These are phyloP conservation scores for Entamoeba histolytica DNA, from an alignment of 208 protist species.

Conservation along the genomic window DNA sequence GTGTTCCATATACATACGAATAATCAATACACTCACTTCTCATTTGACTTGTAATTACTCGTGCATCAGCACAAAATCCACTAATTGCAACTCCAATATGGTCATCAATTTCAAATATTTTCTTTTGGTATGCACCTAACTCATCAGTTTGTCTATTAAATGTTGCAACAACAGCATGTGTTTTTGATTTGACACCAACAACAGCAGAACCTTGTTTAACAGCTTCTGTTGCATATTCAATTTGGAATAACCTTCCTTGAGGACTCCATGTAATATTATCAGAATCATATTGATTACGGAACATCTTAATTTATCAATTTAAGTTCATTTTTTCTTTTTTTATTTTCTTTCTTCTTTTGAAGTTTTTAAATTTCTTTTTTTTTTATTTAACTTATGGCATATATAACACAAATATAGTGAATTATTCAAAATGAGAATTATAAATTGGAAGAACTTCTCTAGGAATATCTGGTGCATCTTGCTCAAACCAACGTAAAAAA, in stretches of 20 bases:
- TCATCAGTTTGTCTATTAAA: background rate
- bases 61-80: slow-evolving; percentile 86
- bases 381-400: no score
- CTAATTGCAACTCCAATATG: slow-evolving; percentile 77
- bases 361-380: no score
- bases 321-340: background rate
- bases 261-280: background rate
- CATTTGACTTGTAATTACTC: slow-evolving; percentile 80
- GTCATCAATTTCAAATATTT: slow-evolving; percentile 67
- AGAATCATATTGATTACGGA: background rate
- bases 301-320: background rate
- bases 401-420: no score
- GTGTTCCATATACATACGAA: background rate
- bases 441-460: background rate
- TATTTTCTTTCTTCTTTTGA: no score
- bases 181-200: background rate
- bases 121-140: background rate
- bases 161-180: background rate
- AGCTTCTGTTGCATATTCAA: slow-evolving; percentile 17
- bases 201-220: slow-evolving; percentile 8
- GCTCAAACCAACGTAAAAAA: background rate
- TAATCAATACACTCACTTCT: slow-evolving; percentile 5
- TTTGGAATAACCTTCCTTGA: slow-evolving; percentile 6
- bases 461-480: background rate
- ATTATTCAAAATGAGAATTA: no score